Evolutionary conservation across 805 yeast species (phyloP).

Genomic region (Saccharomycopsis fermentans): DNA sequence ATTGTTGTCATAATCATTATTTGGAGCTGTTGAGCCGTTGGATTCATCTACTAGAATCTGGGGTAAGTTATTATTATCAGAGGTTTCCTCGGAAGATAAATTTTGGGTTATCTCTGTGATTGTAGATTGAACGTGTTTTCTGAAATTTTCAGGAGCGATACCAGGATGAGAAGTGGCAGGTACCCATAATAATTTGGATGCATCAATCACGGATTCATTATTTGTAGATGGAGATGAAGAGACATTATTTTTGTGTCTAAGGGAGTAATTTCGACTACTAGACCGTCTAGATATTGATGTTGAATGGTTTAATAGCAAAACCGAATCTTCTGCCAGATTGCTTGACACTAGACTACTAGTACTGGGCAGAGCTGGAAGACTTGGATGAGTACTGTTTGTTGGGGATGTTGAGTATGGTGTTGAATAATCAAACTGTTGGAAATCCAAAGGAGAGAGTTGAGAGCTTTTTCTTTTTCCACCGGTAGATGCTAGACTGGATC

Average conservation of each 20-base stretch:
- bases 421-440: neutral
- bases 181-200: constrained; percentile 71
- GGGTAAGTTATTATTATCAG: constrained; percentile 9
- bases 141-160: constrained; percentile 82
- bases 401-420: neutral
- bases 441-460: neutral
- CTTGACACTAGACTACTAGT: neutral
- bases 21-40: constrained; percentile 1
- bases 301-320: neutral
- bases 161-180: constrained; percentile 93
- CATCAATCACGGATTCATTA: constrained; percentile 20
- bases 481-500: neutral
- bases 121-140: constrained; percentile 48
- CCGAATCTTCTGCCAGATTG: neutral
- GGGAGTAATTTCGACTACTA: neutral
- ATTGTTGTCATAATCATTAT: neutral
- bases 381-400: neutral
- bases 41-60: neutral
- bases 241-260: neutral
- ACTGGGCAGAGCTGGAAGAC: neutral
- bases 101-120: constrained; percentile 20
- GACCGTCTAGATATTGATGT: neutral
- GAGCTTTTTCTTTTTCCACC: neutral
- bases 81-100: constrained; percentile 20
- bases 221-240: neutral